phyloP scores from a whole-genome alignment of 352 stramenopile species.

The Phytopythium montanum region DNA sequence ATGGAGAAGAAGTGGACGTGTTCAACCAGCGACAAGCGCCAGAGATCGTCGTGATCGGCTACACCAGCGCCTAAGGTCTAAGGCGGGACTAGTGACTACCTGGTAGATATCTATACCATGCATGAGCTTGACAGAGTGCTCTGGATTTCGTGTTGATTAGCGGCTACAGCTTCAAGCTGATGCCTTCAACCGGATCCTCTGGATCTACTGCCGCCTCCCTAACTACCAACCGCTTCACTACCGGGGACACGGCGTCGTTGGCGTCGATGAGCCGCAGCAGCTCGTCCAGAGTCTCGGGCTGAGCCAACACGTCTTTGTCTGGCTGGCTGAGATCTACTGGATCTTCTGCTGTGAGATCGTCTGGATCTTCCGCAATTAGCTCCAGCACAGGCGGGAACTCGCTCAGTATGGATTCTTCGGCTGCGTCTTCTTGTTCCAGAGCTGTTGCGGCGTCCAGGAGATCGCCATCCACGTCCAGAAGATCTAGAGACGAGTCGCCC shows the following conservation, averaged over 20 bases:
- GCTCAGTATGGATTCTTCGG: neutral
- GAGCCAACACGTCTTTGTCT: too few species aligned
- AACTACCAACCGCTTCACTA: neutral
- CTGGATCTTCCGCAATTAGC: slow-evolving; percentile 8
- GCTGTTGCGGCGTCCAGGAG: slow-evolving; percentile 2
- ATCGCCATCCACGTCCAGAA: neutral
- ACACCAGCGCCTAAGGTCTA: slow-evolving; percentile 14
- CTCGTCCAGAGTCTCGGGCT: slow-evolving; percentile 16
- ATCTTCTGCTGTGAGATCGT: slow-evolving; percentile 4
- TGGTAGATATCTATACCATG: neutral
- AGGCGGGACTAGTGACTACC: too few species aligned
- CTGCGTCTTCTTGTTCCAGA: slow-evolving; percentile 1
- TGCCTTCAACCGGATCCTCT: neutral
- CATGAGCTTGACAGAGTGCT: neutral
- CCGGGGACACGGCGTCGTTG: neutral
- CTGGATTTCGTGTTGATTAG: neutral
- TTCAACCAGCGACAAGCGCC: slow-evolving; percentile 15
- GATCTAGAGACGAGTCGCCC: neutral
- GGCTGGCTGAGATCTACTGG: slow-evolving; percentile 3
- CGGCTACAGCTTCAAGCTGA: neutral
- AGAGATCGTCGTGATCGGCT: slow-evolving; percentile 30
- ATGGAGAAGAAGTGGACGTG: slow-evolving; percentile 39
- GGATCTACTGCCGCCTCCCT: neutral
- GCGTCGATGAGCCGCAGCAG: slow-evolving; percentile 12
- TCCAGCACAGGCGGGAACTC: slow-evolving; percentile 11